Evolutionary conservation across 75 land plant species (phyloP).

Genomic region (Azolla pinnata): DNA sequence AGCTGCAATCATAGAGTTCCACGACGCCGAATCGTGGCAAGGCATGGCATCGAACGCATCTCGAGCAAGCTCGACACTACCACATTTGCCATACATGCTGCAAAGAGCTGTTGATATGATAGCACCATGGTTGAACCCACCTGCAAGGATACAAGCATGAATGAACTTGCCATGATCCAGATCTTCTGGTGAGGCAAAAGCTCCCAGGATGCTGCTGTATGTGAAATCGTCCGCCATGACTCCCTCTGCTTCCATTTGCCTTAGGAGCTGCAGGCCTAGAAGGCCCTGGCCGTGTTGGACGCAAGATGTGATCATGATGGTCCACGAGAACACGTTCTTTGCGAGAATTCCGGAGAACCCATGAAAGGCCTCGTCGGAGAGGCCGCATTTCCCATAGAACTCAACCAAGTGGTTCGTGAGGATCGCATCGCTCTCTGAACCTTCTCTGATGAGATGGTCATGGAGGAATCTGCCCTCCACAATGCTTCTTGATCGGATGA

Average conservation of each 20-base stretch:
- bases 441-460: not conserved
- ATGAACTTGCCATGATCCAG: not conserved
- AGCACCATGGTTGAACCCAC: not conserved
- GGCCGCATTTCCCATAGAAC: not conserved
- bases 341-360: not conserved
- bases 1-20: constrained; percentile 19
- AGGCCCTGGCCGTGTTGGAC: not conserved
- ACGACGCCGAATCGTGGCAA: constrained; percentile 5
- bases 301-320: constrained; percentile 2
- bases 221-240: not conserved
- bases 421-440: not conserved
- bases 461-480: not conserved
- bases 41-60: constrained; percentile 8
- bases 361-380: not conserved
- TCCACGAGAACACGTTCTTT: constrained; percentile 7
- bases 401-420: not conserved
- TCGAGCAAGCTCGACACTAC: constrained; percentile 7
- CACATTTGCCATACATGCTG: constrained; percentile 17
- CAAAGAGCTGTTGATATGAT: not conserved
- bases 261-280: constrained; percentile 1
- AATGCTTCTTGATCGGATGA: not conserved
- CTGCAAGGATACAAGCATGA: constrained; percentile 6
- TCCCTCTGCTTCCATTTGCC: constrained; percentile 10
- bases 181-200: not conserved
- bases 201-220: not conserved